A percentile compares a stretch with the other conserved stretches of the same genome.
phyloP scores from a whole-genome alignment of 352 stramenopile genomes.

The Phytopythium montanum region DNA sequence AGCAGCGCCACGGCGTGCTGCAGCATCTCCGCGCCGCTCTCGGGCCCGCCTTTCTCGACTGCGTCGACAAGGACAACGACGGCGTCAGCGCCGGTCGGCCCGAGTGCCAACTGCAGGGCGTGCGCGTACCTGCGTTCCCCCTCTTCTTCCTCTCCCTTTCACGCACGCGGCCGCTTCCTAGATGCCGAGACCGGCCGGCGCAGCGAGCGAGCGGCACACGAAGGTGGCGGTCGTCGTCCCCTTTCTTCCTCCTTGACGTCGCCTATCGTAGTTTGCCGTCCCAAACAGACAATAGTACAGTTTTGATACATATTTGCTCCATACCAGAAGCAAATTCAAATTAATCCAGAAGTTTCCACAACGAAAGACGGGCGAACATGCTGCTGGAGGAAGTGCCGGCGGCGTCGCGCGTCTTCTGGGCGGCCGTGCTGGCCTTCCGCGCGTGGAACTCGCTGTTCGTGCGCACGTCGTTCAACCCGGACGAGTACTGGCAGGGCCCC shows the following conservation, averaged over 20 bases:
- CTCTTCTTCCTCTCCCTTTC: neutral
- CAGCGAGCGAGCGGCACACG: neutral
- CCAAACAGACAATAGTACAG: neutral
- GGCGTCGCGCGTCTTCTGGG: conserved; percentile 43
- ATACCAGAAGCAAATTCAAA: too few relatives aligned
- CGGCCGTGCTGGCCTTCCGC: conserved; percentile 52
- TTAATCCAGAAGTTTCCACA: too few relatives aligned
- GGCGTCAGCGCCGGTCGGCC: neutral
- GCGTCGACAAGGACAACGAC: neutral
- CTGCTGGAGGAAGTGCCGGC: conserved; percentile 29
- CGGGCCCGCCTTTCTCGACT: neutral
- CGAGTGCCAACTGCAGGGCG: too few relatives aligned
- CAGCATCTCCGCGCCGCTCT: conserved; percentile 45
- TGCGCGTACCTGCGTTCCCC: neutral
- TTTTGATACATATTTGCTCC: neutral
- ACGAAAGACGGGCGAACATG: conserved; percentile 4
- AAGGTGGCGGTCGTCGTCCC: neutral
- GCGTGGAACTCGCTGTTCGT: conserved; percentile 83
- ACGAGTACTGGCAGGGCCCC: conserved; percentile 89
- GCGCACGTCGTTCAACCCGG: conserved; percentile 82
- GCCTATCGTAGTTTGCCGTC: neutral
- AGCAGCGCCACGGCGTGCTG: conserved; percentile 79
- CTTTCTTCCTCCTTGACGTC: neutral
- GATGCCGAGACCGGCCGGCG: neutral
- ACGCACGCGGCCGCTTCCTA: neutral